Evolutionary conservation across 805 yeast genomes (phyloP).

Genomic region (Candida sakaeoensis): DNA sequence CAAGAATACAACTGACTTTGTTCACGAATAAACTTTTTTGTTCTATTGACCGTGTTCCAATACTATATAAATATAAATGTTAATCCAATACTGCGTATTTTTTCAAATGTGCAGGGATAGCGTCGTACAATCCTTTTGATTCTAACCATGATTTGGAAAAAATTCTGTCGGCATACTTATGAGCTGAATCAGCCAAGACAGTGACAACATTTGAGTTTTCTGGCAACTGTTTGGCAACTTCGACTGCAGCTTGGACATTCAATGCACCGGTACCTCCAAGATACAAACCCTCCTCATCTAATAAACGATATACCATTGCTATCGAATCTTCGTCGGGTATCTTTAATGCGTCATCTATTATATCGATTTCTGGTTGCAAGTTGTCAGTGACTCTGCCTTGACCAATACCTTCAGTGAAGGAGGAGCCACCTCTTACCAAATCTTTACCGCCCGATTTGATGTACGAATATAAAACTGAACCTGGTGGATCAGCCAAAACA

Average conservation of each 20-base stretch:
- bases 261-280: slow-evolving; percentile 89
- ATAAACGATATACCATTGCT: slow-evolving; percentile 74
- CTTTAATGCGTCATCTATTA: slow-evolving; percentile 75
- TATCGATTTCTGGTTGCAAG: slow-evolving; percentile 64
- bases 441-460: slow-evolving; percentile 67
- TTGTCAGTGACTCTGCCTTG: slow-evolving; percentile 91
- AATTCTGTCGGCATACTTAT: slow-evolving; percentile 77
- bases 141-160: slow-evolving; percentile 78
- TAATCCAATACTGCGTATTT: slow-evolving; percentile 54
- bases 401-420: slow-evolving; percentile 95
- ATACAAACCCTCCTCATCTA: slow-evolving; percentile 87
- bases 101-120: slow-evolving; percentile 65
- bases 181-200: slow-evolving; percentile 86
- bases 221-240: slow-evolving; percentile 72
- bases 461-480: slow-evolving; percentile 78
- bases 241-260: slow-evolving; percentile 84
- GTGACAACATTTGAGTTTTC: slow-evolving; percentile 82
- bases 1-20: too few relatives aligned
- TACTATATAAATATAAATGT: too few relatives aligned
- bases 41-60: too few relatives aligned
- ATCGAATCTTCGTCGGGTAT: slow-evolving; percentile 80
- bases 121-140: slow-evolving; percentile 58
- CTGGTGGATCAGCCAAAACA: slow-evolving; percentile 90
- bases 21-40: too few relatives aligned
- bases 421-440: slow-evolving; percentile 70